Base-by-base conservation (phyloP, 345 rosid genomes). In the Syzygium jambos region DNA sequence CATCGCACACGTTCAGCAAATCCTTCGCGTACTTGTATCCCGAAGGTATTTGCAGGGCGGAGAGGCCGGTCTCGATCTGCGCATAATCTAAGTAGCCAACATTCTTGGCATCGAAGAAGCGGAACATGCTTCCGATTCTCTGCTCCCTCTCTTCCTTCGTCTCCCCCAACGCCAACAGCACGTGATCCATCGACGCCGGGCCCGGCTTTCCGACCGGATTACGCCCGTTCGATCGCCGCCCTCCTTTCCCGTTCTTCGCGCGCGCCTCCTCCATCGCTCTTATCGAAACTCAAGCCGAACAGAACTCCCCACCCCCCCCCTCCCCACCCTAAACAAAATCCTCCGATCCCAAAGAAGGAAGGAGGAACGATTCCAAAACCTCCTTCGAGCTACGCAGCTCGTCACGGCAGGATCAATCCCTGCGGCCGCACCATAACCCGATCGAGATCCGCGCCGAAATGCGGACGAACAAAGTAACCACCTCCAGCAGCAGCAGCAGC, bases 51-150 rank as follows among this genome's bases (percentile, higher is more conserved):
- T 93, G 94, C 86, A 94, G 91, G 61, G 97, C 96, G 49, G 98
- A 96, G 56, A 96, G 82, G 4, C 98, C 98, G 73, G 91, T 89
- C 94, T 97, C 99, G 89, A 97, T 97, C 93, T 97, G 98, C 23
- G 92, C 84, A 84, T 94, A 93, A 83, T 95, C 98, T 92, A 97
- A 91, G 85, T 90, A 97, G 21, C 98, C 99, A 30, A 65, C 85
- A 85, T 93, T 92, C 10, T 91, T 93, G 11, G 92, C 89, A 56
- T 97, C 98, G 51, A 96, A 96, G 93, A 95, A 96, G 84, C 86
- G 86, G 89, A 97, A 97, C 89, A 97, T 84, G 77, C 92, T 92
- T 53, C 95, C 91, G 61, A 97, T 94, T 73, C 98, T 90, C 5
- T 85, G 77, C 29, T 95, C 99, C 86, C 99, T 94, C 93, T 95